Base-by-base conservation (phyloP, 2,329 filamentous ascomycete genomes). In the Fusarium solani-melongenae region DNA sequence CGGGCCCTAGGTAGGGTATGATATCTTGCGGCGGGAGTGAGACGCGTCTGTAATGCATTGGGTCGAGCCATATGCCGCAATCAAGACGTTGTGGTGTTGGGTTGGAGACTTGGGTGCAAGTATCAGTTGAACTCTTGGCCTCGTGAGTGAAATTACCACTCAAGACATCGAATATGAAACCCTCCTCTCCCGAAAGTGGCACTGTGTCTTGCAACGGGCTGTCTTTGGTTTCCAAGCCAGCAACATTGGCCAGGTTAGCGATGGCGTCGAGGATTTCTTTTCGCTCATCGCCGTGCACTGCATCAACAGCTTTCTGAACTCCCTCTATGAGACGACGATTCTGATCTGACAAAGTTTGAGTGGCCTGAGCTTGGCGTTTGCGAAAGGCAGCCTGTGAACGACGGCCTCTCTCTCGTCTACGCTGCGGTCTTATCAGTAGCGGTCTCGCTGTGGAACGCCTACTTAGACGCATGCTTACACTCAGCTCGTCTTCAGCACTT, bases 301-400 rank as follows among this genome's bases (percentile, higher is more conserved):
- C 53, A 22, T 58, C 15, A 10, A 68, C 29, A 3, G 70, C 33
- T 31, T 31, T 62, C 20, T 51, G 20, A 4, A 74, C 62, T 5
- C 44, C 58, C 5, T 67, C 44, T 33, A 51, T 67, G 12, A 74
- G 49, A 4, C 17, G 58, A 0, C 39, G 57, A 36, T 78, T 77
- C 34, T 81, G 75, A 8, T 72, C 67, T 3, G 59, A 71, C 31
- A 74, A 70, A 9, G 67, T 63, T 15, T 69, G 69, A 6, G 65
- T 44, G 3, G 62, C 73, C 14, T 78, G 71, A 2, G 71, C 69
- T 36, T 80, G 78, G 15, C 79, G 75, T 56, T 80, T 78, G 10
- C 80, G 76, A 56, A 81, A 82, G 9, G 74, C 79, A 9, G 79
- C 78, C 55, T 82, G 79, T 5, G 80, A 75, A 9, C 72, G 60